Conservation (phyloP, 1,284 basidiomycete species). For the Sporisorium exsertum region DNA sequence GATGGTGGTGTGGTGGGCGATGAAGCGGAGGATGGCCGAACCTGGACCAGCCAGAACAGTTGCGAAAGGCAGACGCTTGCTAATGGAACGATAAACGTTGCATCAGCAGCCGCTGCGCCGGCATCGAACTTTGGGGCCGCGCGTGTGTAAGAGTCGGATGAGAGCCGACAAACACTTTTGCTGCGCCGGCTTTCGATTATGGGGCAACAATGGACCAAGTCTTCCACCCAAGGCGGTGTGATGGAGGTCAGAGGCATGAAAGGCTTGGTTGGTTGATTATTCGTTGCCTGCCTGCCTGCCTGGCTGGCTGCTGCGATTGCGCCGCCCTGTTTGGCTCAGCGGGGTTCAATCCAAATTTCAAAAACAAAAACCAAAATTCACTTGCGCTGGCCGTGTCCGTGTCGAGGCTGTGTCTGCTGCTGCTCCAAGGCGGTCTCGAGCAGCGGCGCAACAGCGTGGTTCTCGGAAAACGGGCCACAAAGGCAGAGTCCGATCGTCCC, state of each 20-base stretch:
- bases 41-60: constrained; percentile 33
- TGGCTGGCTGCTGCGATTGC: not conserved
- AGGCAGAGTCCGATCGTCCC: not conserved
- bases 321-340: not conserved
- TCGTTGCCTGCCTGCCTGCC: too few relatives aligned
- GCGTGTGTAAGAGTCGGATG: not conserved
- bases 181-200: not conserved
- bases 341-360: not conserved
- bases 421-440: not conserved
- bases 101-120: constrained; percentile 6
- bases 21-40: not conserved
- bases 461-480: not conserved
- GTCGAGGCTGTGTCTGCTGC: constrained; percentile 6
- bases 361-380: not conserved
- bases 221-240: constrained; percentile 22
- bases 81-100: not conserved
- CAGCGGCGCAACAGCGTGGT: not conserved
- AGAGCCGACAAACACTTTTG: not conserved
- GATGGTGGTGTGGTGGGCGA: not conserved
- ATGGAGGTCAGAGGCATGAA: constrained; percentile 4
- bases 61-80: not conserved
- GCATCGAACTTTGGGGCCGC: not conserved
- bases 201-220: not conserved
- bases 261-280: not conserved
- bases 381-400: not conserved